phyloP scores from a whole-genome alignment of 2,329 filamentous ascomycete species.

The Nectriaceae sp. region DNA sequence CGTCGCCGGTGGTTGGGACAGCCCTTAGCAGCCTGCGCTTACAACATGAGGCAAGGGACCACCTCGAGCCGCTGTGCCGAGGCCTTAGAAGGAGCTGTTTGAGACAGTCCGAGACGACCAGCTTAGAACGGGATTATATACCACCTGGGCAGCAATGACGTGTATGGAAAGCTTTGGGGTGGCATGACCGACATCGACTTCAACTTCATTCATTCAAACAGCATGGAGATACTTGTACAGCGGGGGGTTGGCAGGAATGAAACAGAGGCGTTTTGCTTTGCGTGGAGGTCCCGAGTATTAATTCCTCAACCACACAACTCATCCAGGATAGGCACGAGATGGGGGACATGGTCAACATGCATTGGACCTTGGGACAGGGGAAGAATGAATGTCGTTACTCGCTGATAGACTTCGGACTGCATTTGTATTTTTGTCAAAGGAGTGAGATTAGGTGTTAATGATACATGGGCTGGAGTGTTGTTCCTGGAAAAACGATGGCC shows the following conservation, averaged over 20 bases:
- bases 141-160: not conserved
- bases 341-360: conserved; percentile 12
- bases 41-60: not conserved
- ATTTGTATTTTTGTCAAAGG: conserved; percentile 15
- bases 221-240: conserved; percentile 16
- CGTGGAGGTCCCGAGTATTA: conserved; percentile 7
- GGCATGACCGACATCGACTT: conserved; percentile 18
- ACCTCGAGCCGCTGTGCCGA: conserved; percentile 8
- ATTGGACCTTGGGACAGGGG: conserved; percentile 7
- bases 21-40: conserved; percentile 33
- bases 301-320: conserved; percentile 7
- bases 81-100: conserved; percentile 1
- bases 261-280: conserved; percentile 29
- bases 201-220: conserved; percentile 9
- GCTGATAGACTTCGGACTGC: conserved; percentile 24
- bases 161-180: conserved; percentile 11
- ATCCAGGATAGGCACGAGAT: conserved; percentile 11
- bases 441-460: conserved; percentile 22
- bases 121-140: not conserved
- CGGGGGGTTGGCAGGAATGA: conserved; percentile 17
- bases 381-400: conserved; percentile 15
- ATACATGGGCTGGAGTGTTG: conserved; percentile 19
- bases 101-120: conserved; percentile 3
- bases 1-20: conserved; percentile 87
- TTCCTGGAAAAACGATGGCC: too few relatives aligned